Base-by-base conservation (phyloP, 75 land plant species). In the Ceratopteris richardii region DNA sequence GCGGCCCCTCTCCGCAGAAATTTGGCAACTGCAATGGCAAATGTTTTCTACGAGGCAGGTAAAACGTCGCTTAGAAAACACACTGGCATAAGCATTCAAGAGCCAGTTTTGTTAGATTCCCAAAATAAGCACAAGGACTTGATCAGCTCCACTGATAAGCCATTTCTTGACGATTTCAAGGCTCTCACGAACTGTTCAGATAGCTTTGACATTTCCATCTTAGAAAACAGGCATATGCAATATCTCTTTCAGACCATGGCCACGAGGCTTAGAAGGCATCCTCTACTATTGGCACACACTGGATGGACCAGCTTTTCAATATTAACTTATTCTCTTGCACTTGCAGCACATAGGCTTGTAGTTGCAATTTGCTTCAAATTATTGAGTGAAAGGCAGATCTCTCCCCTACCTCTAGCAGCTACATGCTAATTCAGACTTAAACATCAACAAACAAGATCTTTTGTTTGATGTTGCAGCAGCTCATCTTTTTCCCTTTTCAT, bases 1-100 rank as follows among this genome's bases (percentile, higher is more conserved):
- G 74, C 74, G 17, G 63, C 68, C 25, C 13, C 31, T 13, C 20
- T 58, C 19, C 66, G 74, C 12, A 48, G 60, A 28, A 52, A 39
- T 18, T 30, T 65, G 6, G 74, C 74, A 1, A 59, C 25, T 16
- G 43, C 37, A 31, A 44, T 71, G 10, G 55, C 61, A 30, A 46
- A 71, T 19, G 67, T 37, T 21, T n/a, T 65, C 25, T 71, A 57
- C 28, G 4, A 23, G 31, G 25, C 1, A 2, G 65, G 62, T 3
- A 40, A 60, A 23, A 17, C 23, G 12, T 43, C 21, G 11, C 20
- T 60, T 3, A 18, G 43, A 43, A 23, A 52, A 13, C 54, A 26
- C 25, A 5, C 29, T 14, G 4, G 4, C 7, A 4, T 52, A 13
- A 26, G 25, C 5, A 2, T 52, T 26, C 54, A 24, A 26, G 13